Evolutionary conservation across 139 green algal species (phyloP).

Genomic region (Chlamydomonas sp.): DNA sequence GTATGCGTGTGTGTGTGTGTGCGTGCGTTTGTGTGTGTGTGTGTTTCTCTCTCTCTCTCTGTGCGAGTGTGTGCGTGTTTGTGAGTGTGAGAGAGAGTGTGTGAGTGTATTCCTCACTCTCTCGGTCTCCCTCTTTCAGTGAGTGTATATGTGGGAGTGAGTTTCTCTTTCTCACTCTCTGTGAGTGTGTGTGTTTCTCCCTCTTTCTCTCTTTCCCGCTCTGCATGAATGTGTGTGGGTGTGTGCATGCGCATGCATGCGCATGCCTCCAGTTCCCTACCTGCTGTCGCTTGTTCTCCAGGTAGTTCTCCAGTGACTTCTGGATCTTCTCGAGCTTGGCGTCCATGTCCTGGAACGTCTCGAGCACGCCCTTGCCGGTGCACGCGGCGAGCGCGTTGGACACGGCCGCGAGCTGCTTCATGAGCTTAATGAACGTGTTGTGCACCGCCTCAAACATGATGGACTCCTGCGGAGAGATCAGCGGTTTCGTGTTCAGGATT

Average conservation of each 20-base stretch:
- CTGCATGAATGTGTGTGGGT: no score
- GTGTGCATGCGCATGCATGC: neutral
- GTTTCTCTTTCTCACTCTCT: neutral
- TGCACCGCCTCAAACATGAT: slow-evolving; percentile 69
- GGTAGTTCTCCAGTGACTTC: slow-evolving; percentile 81
- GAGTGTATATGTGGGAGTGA: no score
- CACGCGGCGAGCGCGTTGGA: slow-evolving; percentile 46
- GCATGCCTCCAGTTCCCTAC: no score
- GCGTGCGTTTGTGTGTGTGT: no score
- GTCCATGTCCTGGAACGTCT: slow-evolving; percentile 73
- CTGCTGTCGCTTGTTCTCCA: slow-evolving; percentile 81
- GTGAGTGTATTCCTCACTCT: no score
- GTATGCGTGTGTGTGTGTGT: no score
- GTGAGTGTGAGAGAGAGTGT: neutral
- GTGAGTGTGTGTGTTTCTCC: neutral
- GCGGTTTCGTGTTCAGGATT: no score
- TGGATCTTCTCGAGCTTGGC: slow-evolving; percentile 82
- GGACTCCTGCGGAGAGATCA: slow-evolving; percentile 41
- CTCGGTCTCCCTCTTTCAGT: no score
- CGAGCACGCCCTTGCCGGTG: slow-evolving; percentile 47
- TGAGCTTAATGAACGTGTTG: slow-evolving; percentile 48
- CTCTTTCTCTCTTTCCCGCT: neutral
- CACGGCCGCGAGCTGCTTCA: slow-evolving; percentile 40
- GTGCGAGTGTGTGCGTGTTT: no score
- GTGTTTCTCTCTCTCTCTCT: no score